Conservation (phyloP, 1,284 basidiomycete genomes). For the Pseudozyma pruni region DNA sequence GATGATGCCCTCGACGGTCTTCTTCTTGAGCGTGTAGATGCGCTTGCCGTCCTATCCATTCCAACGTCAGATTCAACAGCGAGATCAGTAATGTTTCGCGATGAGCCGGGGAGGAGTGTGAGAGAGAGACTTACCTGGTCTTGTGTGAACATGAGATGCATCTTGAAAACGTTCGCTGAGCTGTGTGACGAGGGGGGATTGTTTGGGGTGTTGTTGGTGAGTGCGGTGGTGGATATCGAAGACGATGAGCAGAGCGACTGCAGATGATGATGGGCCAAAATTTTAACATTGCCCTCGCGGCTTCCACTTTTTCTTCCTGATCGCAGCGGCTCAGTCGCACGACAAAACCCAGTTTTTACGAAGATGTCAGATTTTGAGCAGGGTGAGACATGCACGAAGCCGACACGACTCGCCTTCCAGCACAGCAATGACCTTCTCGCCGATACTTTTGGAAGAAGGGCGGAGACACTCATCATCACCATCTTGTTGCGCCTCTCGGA, state of each 20-base stretch:
- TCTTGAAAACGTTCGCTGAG: conserved; percentile 19
- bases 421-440: conserved; percentile 16
- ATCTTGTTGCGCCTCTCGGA: no score
- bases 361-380: conserved; percentile 1
- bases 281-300: conserved; percentile 8
- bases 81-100: neutral
- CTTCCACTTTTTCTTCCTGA: conserved; percentile 1
- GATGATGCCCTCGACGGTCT: conserved; percentile 55
- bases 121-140: conserved; percentile 53
- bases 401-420: conserved; percentile 33
- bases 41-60: conserved; percentile 62
- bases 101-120: neutral
- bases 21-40: conserved; percentile 67
- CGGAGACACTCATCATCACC: neutral
- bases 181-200: neutral
- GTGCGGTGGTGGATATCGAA: neutral
- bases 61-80: neutral
- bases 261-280: conserved; percentile 1
- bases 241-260: conserved; percentile 4
- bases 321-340: conserved; percentile 6
- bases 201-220: neutral
- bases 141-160: conserved; percentile 67
- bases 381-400: conserved; percentile 24
- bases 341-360: conserved; percentile 6
- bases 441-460: neutral